Evolutionary conservation across 768 basidiomycete species (phyloP).

Genomic region (Pholiota conissans): DNA sequence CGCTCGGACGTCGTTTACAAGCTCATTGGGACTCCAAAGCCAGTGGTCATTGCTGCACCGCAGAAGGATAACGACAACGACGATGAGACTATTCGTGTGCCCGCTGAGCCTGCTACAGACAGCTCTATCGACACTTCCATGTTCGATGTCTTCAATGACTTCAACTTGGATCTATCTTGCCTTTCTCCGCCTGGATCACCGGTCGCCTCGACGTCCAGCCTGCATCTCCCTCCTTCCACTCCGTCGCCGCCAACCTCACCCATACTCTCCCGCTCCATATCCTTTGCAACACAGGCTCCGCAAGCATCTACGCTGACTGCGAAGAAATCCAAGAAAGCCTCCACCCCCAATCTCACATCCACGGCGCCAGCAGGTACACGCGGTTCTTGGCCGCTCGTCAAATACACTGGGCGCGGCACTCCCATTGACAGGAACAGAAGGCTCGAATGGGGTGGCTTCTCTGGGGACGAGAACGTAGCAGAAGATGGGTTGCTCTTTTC

Average conservation of each 20-base stretch:
- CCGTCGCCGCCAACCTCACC: slow-evolving; percentile 33
- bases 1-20: slow-evolving; percentile 25
- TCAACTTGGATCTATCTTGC: slow-evolving; percentile 45
- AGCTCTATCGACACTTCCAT: slow-evolving; percentile 25
- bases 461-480: slow-evolving; percentile 32
- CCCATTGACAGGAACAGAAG: slow-evolving; percentile 44
- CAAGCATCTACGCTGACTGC: slow-evolving; percentile 20
- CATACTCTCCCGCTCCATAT: slow-evolving; percentile 35
- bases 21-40: slow-evolving; percentile 24
- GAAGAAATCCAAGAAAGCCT: slow-evolving; percentile 25
- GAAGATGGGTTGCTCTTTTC: slow-evolving; percentile 50
- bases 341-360: slow-evolving; percentile 27
- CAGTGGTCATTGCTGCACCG: slow-evolving; percentile 14
- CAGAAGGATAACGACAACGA: slow-evolving; percentile 23
- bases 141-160: slow-evolving; percentile 45
- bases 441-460: slow-evolving; percentile 44
- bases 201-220: slow-evolving; percentile 31
- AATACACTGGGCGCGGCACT: slow-evolving; percentile 48
- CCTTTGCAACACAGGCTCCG: slow-evolving; percentile 31
- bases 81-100: slow-evolving; percentile 24
- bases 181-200: slow-evolving; percentile 44
- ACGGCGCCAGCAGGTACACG: slow-evolving; percentile 29
- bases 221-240: slow-evolving; percentile 27
- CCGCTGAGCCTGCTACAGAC: slow-evolving; percentile 7
- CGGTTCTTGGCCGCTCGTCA: slow-evolving; percentile 45